Percentiles rank a stretch among this genome's conserved stretches.
phyloP scores from a whole-genome alignment of 495 filamentous ascomycete species.

The Penicillium herquei region DNA sequence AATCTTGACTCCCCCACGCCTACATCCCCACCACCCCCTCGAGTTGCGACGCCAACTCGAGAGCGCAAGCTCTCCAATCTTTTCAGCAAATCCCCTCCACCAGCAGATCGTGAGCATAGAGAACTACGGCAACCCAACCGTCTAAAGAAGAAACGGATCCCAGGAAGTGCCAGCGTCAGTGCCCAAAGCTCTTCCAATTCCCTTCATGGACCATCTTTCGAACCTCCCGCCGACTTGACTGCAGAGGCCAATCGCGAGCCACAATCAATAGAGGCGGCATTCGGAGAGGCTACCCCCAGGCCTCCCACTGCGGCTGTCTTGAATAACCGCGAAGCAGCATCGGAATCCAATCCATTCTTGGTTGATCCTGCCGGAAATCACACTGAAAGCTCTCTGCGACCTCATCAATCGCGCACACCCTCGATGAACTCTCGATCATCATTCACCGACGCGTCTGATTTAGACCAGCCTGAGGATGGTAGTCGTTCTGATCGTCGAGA shows the following conservation, averaged over 20 bases:
- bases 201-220: conserved; percentile 47
- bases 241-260: conserved; percentile 18
- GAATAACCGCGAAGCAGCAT: conserved; percentile 19
- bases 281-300: conserved; percentile 35
- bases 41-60: conserved; percentile 60
- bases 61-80: conserved; percentile 68
- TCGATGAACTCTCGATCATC: conserved; percentile 72
- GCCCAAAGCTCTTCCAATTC: conserved; percentile 84
- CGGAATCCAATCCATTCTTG: conserved; percentile 22
- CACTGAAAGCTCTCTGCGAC: conserved; percentile 56
- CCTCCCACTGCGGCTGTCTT: conserved; percentile 25
- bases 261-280: conserved; percentile 14
- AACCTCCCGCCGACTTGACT: conserved; percentile 14
- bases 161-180: conserved; percentile 71
- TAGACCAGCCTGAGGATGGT: conserved; percentile 65
- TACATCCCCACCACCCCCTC: conserved; percentile 36
- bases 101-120: conserved; percentile 52
- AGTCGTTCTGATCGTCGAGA: conserved; percentile 63
- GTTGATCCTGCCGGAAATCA: conserved; percentile 17
- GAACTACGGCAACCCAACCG: conserved; percentile 72
- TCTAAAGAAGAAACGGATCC: conserved; percentile 76
- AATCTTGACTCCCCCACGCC: conserved; percentile 38
- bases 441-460: conserved; percentile 72
- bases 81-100: conserved; percentile 63
- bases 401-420: conserved; percentile 62